phyloP scores from a whole-genome alignment of 257 asterid species.

The Eustoma russellianum region DNA sequence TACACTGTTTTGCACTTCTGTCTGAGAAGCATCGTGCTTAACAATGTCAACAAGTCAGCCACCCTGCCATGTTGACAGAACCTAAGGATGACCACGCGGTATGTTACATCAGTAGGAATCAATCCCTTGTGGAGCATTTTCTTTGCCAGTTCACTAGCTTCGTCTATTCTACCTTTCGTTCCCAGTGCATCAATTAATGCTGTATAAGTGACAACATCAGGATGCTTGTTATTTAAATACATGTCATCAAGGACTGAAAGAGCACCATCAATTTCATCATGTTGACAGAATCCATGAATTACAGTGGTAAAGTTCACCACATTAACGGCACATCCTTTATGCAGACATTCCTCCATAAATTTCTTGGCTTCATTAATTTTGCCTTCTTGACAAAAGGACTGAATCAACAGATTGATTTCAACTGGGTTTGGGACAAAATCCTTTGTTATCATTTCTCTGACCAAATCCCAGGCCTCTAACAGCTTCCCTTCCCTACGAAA shows the following conservation, averaged over 20 bases:
- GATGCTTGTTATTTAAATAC: slow-evolving; percentile 79
- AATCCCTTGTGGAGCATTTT: slow-evolving; percentile 74
- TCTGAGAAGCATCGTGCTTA: slow-evolving; percentile 64
- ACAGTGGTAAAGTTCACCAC: no score
- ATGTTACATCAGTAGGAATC: slow-evolving; percentile 82
- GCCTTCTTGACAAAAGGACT: slow-evolving; percentile 51
- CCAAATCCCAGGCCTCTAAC: slow-evolving; percentile 60
- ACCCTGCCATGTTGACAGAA: no score
- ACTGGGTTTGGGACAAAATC: slow-evolving; percentile 74
- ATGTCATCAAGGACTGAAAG: slow-evolving; percentile 88
- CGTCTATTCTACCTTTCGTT: slow-evolving; percentile 56
- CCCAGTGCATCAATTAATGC: slow-evolving; percentile 53
- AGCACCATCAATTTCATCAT: slow-evolving; percentile 67
- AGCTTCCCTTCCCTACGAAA: slow-evolving; percentile 85
- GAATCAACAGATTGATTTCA: slow-evolving; percentile 77
- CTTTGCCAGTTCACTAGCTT: slow-evolving; percentile 57
- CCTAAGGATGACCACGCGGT: slow-evolving; percentile 64
- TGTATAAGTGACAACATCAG: slow-evolving; percentile 78
- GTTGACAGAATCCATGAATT: slow-evolving; percentile 79
- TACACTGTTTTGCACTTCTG: slow-evolving; percentile 48
- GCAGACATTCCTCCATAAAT: slow-evolving; percentile 67
- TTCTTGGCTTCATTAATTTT: slow-evolving; percentile 46
- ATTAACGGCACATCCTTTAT: slow-evolving; percentile 76
- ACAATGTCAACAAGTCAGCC: slow-evolving; percentile 45
- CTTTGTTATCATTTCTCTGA: slow-evolving; percentile 62